These are phyloP conservation scores for Adenanthera pavonina DNA, from an alignment of 306 rosid species.

Conservation along the genomic window DNA sequence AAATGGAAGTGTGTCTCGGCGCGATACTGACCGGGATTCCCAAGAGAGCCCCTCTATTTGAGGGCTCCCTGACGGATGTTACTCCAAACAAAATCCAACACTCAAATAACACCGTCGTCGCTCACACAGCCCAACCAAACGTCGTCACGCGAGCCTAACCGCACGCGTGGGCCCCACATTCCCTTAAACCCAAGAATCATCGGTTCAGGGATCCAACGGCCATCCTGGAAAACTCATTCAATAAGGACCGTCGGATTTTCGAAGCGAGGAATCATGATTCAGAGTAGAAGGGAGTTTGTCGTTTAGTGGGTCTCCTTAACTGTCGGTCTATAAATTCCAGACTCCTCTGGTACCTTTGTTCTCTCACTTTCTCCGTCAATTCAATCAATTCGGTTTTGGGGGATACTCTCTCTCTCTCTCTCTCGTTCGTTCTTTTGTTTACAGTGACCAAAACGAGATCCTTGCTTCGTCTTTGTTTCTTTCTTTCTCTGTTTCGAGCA, in stretches of 20 bases:
- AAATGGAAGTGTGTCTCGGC: not conserved
- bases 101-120: not conserved
- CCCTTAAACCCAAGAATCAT: not conserved
- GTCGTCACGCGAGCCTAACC: not conserved
- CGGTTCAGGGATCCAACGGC: not conserved
- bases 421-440: not conserved
- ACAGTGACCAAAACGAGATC: not conserved
- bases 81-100: not conserved
- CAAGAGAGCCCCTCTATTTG: not conserved
- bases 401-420: not conserved
- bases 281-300: not conserved
- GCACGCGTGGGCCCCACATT: not conserved
- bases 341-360: not conserved
- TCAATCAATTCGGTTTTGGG: not conserved
- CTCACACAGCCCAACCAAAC: not conserved
- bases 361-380: not conserved
- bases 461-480: not conserved
- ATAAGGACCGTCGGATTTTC: not conserved
- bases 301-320: not conserved
- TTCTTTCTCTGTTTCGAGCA: conserved; percentile 19
- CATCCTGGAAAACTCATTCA: not conserved
- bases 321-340: conserved; percentile 10
- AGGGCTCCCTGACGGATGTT: not conserved
- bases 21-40: not conserved
- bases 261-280: not conserved